phyloP scores from a whole-genome alignment of 495 filamentous ascomycete species.

The Mytilinidion resinicola region DNA sequence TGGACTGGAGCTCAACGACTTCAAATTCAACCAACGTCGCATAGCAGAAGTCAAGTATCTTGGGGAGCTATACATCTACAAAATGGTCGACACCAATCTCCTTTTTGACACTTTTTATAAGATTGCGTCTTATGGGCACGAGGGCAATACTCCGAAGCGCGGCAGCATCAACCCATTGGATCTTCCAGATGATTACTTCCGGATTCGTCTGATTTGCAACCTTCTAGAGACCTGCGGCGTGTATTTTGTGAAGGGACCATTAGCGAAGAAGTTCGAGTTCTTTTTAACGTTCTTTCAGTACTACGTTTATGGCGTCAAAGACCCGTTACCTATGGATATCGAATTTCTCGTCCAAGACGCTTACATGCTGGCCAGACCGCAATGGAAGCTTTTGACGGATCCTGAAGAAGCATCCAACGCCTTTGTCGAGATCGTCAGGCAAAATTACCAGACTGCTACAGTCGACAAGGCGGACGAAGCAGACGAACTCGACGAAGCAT shows the following conservation, averaged over 20 bases:
- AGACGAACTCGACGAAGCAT: conserved; percentile 47
- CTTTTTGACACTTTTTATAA: conserved; percentile 95
- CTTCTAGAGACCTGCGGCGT: conserved; percentile 92
- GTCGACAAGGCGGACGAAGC: conserved; percentile 50
- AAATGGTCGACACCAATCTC: conserved; percentile 91
- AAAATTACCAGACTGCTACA: conserved; percentile 76
- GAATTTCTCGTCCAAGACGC: conserved; percentile 96
- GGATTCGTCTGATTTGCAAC: conserved; percentile 80
- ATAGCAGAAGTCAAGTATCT: conserved; percentile 95
- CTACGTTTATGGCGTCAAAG: conserved; percentile 83
- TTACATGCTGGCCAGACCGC: conserved; percentile 71
- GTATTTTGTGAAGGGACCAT: conserved; percentile 87
- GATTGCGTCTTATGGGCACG: conserved; percentile 85
- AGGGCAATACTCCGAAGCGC: conserved; percentile 73
- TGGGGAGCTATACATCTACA: conserved; percentile 95
- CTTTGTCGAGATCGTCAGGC: conserved; percentile 79
- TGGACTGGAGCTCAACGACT: conserved; percentile 91
- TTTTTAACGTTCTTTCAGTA: conserved; percentile 98
- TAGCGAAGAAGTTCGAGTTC: conserved; percentile 96
- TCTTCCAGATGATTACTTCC: conserved; percentile 90
- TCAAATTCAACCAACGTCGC: conserved; percentile 94
- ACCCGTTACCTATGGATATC: conserved; percentile 88
- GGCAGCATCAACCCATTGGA: conserved; percentile 71
- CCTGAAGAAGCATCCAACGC: conserved; percentile 75
- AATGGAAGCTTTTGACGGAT: conserved; percentile 80